Evolutionary conservation across 768 basidiomycete genomes (phyloP), one percentile per base, ranked within the genome.

Genomic region (Boletus rex-veris): DNA sequence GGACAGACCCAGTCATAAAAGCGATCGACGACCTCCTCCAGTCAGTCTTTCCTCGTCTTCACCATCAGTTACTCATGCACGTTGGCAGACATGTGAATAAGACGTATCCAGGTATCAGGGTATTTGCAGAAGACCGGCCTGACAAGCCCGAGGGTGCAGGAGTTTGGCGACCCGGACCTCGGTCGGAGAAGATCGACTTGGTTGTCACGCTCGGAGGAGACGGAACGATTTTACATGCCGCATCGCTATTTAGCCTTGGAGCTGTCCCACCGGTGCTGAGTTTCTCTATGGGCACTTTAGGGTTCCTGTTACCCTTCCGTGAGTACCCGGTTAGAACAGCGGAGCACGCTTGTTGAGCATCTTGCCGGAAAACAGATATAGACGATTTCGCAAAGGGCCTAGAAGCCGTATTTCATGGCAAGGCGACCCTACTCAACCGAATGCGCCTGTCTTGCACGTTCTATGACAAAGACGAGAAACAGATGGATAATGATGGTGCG

Each of bases 231-330:
- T 78, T 98, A 1, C 93, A 95, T 65, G 91, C 92, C 0, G 94
- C 94, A 1, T 92, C 92, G 7, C 74, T 98, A 9, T 98, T 98
- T 70, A 89, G 85, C 60, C 76, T 83, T 4, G 92, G 89, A n/a
- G 89, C 90, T 19, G 93, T 97, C 8, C 95, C 95, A 5, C 95
- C 95, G 0, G 93, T 87, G 0, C 66, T 82, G 33, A 80, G 80
- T 53, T 79, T 82, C 60, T 79, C 77, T 9, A 78, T 81, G 77
- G 95, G 95, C 8, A 94, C 91, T 9, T 77, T 98, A 0, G 95
- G 95, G 4, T 98, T 98, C 71, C 74, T 98, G 7, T 77, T 97
- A 19, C 95, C 95, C 1, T 97, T 97, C 69, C 90, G 95, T 93
- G 64, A 74, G 95, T 62, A 2, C 38, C 53, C 48, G 45, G 4